These are phyloP conservation scores for Canavalia ensiformis DNA, from an alignment of 306 rosid species.

Conservation along the genomic window DNA sequence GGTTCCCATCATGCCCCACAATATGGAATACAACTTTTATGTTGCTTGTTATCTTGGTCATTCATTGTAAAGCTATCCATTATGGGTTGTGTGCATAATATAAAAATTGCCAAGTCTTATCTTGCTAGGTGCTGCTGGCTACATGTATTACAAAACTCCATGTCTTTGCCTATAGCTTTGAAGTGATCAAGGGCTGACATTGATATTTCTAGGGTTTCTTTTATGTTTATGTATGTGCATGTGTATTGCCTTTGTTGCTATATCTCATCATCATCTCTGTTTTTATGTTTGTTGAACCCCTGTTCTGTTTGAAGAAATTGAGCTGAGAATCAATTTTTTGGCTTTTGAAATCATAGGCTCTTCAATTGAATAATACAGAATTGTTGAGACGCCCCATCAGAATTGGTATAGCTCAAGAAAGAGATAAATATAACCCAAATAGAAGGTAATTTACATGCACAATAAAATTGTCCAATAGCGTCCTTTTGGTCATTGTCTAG, in stretches of 20 bases:
- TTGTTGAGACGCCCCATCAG: constrained; percentile 39
- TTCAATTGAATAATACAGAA: constrained; percentile 44
- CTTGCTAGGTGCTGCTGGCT: not conserved
- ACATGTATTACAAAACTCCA: not conserved
- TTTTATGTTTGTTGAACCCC: constrained; percentile 1
- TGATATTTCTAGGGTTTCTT: too few relatives aligned
- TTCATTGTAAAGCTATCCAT: not conserved
- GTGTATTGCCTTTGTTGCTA: not conserved
- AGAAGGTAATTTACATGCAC: constrained; percentile 50
- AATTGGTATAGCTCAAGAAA: constrained; percentile 40
- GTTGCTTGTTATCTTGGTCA: not conserved
- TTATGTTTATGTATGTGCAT: too few relatives aligned
- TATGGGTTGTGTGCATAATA: not conserved
- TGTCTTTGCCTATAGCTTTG: constrained; percentile 5
- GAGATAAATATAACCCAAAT: constrained; percentile 6
- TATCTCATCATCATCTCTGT: not conserved
- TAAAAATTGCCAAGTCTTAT: not conserved
- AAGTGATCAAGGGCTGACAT: too few relatives aligned
- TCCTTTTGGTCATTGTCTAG: not conserved
- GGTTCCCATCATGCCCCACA: too few relatives aligned
- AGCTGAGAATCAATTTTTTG: constrained; percentile 12
- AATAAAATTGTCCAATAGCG: not conserved
- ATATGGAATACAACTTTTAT: not conserved
- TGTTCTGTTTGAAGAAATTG: constrained; percentile 5
- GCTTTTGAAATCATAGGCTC: constrained; percentile 48